phyloP scores from a whole-genome alignment of 1,284 basidiomycete species.

The Melampsora larici-populina region DNA sequence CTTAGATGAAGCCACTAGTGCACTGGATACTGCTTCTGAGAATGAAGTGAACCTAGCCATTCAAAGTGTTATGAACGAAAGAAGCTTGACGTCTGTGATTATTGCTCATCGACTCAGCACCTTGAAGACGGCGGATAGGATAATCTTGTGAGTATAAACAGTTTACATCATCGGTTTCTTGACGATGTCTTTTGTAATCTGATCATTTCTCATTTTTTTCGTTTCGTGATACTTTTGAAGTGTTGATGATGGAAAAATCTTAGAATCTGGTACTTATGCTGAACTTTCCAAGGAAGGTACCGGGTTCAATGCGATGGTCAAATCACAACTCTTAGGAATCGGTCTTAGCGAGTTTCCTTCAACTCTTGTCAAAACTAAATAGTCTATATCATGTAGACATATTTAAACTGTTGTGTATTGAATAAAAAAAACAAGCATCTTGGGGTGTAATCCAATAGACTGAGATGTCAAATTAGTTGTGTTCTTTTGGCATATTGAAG shows the following conservation, averaged over 20 bases:
- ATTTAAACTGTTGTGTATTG: too few relatives aligned
- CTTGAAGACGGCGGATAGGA: conserved; percentile 36
- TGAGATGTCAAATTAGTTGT: too few relatives aligned
- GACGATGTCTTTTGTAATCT: conserved; percentile 59
- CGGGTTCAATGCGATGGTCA: conserved; percentile 23
- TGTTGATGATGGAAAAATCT: conserved; percentile 67
- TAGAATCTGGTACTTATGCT: conserved; percentile 77
- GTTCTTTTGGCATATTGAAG: too few relatives aligned
- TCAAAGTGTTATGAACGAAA: conserved; percentile 71
- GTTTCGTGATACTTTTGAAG: background rate
- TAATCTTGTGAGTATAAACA: conserved; percentile 23
- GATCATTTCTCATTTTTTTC: conserved; percentile 40
- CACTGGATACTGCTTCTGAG: conserved; percentile 84
- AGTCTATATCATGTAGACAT: background rate
- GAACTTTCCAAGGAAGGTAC: conserved; percentile 61
- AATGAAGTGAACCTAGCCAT: conserved; percentile 80
- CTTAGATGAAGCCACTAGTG: conserved; percentile 60
- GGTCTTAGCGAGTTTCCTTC: background rate
- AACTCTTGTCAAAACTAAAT: background rate
- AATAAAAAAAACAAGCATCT: too few relatives aligned
- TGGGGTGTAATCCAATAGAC: too few relatives aligned
- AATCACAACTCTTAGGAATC: conserved; percentile 20
- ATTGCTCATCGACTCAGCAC: conserved; percentile 68
- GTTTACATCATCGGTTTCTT: conserved; percentile 65
- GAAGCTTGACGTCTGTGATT: conserved; percentile 79